Evolutionary conservation across 1,139 yeast species (phyloP).

Genomic region (Citeromyces hawaiiensis): DNA sequence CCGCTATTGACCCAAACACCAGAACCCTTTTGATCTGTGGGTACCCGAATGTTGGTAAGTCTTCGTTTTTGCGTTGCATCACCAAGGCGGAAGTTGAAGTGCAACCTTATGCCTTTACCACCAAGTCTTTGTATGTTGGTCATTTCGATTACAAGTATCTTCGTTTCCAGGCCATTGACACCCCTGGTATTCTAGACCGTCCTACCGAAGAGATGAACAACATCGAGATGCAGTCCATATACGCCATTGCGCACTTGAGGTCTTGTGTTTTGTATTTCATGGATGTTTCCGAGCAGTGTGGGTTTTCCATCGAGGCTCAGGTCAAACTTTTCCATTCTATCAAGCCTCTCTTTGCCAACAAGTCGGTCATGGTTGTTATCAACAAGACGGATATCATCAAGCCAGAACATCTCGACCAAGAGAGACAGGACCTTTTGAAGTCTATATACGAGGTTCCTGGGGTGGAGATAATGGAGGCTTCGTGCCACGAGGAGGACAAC

Average conservation of each 20-base stretch:
- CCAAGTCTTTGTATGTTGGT: slow-evolving; percentile 89
- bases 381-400: slow-evolving; percentile 87
- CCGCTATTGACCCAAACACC: slow-evolving; percentile 96
- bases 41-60: slow-evolving; percentile 97
- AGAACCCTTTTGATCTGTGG: slow-evolving; percentile 96
- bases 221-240: slow-evolving; percentile 97
- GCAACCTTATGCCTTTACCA: slow-evolving; percentile 97
- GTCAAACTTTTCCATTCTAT: slow-evolving; percentile 93
- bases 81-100: slow-evolving; percentile 98
- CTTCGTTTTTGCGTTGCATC: slow-evolving; percentile 83
- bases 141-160: slow-evolving; percentile 96
- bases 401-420: slow-evolving; percentile 71
- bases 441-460: slow-evolving; percentile 53
- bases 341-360: slow-evolving; percentile 93
- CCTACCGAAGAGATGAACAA: slow-evolving; percentile 99
- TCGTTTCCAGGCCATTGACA: slow-evolving; percentile 96
- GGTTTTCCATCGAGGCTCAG: slow-evolving; percentile 93
- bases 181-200: slow-evolving; percentile 97
- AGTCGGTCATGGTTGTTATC: slow-evolving; percentile 88
- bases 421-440: slow-evolving; percentile 59
- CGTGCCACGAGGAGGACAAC: slow-evolving; percentile 90
- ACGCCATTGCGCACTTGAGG: slow-evolving; percentile 96
- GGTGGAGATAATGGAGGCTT: slow-evolving; percentile 85
- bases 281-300: slow-evolving; percentile 99
- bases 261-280: slow-evolving; percentile 93